phyloP scores from a whole-genome alignment of 2,329 filamentous ascomycete genomes.

The Zymoseptoria passerinii region DNA sequence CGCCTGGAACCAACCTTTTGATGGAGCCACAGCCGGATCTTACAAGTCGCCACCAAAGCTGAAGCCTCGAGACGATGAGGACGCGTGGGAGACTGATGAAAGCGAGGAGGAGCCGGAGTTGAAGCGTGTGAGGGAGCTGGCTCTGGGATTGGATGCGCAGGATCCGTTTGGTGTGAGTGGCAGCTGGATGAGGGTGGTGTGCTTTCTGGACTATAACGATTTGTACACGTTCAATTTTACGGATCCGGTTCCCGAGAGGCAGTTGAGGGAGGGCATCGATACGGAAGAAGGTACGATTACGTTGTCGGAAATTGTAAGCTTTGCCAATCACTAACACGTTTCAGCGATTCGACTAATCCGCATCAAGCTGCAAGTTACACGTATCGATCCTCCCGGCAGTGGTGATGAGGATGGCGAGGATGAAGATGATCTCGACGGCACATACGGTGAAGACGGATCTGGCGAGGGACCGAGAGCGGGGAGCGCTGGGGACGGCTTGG shows the following conservation, averaged over 20 bases:
- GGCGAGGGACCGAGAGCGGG: not conserved
- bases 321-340: slow-evolving; percentile 6
- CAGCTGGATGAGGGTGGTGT: slow-evolving; percentile 58
- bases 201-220: slow-evolving; percentile 56
- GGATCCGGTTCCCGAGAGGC: slow-evolving; percentile 26
- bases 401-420: slow-evolving; percentile 40
- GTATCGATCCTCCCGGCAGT: slow-evolving; percentile 50
- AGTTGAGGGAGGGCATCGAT: slow-evolving; percentile 45
- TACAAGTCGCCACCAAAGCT: not conserved
- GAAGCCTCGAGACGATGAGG: not conserved
- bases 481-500: slow-evolving; percentile 11
- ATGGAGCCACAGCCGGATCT: slow-evolving; percentile 40
- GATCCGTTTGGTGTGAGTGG: slow-evolving; percentile 67
- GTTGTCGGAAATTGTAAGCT: slow-evolving; percentile 26
- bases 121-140: slow-evolving; percentile 20
- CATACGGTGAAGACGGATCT: not conserved
- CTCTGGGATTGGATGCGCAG: slow-evolving; percentile 42
- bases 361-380: slow-evolving; percentile 56
- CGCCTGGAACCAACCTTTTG: slow-evolving; percentile 50
- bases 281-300: slow-evolving; percentile 46
- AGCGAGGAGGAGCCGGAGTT: not conserved
- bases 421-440: slow-evolving; percentile 6
- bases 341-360: slow-evolving; percentile 58
- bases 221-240: slow-evolving; percentile 65
- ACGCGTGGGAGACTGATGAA: not conserved